Conservation (phyloP, 2,329 filamentous ascomycete genomes). For the Colletotrichum spinosum region DNA sequence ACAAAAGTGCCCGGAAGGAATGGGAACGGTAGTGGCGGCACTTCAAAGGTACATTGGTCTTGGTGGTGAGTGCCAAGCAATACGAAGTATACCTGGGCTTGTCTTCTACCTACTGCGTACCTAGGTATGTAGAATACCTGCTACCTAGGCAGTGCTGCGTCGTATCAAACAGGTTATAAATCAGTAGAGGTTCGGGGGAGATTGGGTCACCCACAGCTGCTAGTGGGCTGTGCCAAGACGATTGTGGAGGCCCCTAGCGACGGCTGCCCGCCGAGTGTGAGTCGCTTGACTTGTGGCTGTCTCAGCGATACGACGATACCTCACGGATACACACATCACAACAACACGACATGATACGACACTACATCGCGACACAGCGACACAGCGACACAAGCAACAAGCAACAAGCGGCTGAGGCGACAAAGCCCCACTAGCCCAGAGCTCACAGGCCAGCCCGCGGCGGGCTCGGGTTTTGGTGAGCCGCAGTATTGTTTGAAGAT, state of each 20-base stretch:
- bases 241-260: conserved; percentile 18
- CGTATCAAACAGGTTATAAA: too few relatives aligned
- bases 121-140: too few relatives aligned
- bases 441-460: conserved; percentile 23
- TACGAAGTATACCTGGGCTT: conserved; percentile 6
- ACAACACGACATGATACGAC: too few relatives aligned
- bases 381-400: conserved; percentile 4
- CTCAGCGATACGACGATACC: too few relatives aligned
- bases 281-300: too few relatives aligned
- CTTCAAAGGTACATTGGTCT: conserved; percentile 1
- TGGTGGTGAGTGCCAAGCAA: conserved; percentile 2
- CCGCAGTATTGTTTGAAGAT: conserved; percentile 12
- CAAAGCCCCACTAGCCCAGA: neutral
- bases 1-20: conserved; percentile 33
- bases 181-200: too few relatives aligned
- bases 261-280: conserved; percentile 6
- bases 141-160: too few relatives aligned
- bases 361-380: conserved; percentile 1
- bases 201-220: too few relatives aligned
- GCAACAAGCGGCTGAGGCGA: too few relatives aligned
- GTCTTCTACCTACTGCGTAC: neutral
- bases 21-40: conserved; percentile 31
- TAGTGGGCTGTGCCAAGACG: conserved; percentile 22
- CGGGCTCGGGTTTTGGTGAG: conserved; percentile 21
- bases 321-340: too few relatives aligned